phyloP scores from a whole-genome alignment of 1,139 yeast species.

The Spathaspora sp. region DNA sequence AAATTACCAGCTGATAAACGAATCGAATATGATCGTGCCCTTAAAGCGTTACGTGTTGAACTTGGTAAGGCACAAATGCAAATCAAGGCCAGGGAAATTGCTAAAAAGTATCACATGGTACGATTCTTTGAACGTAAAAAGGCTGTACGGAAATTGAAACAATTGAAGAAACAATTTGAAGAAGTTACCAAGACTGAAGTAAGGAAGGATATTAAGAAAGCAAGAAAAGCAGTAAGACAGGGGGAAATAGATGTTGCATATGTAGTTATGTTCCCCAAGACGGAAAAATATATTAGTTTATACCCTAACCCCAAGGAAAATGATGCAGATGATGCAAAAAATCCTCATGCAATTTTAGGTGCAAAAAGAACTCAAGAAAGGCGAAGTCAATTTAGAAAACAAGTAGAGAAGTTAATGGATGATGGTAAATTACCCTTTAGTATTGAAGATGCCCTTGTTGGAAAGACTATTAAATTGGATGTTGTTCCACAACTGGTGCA shows the following conservation, averaged over 20 bases:
- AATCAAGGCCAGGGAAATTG: constrained; percentile 54
- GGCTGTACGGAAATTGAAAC: constrained; percentile 73
- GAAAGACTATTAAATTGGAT: constrained; percentile 36
- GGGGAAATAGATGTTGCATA: constrained; percentile 76
- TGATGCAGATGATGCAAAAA: constrained; percentile 23
- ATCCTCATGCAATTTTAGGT: constrained; percentile 47
- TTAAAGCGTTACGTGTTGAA: constrained; percentile 70
- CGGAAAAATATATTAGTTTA: constrained; percentile 77
- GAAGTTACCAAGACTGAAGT: constrained; percentile 40
- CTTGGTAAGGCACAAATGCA: constrained; percentile 53
- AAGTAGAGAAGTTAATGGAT: constrained; percentile 50
- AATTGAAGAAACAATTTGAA: constrained; percentile 51
- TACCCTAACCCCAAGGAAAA: constrained; percentile 50
- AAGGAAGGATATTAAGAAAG: constrained; percentile 53
- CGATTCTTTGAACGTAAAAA: constrained; percentile 89
- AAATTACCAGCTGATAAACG: constrained; percentile 73
- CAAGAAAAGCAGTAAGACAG: constrained; percentile 52
- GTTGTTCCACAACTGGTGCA: constrained; percentile 7
- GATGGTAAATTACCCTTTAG: constrained; percentile 55
- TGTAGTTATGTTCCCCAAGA: constrained; percentile 73
- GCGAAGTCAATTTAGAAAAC: constrained; percentile 50
- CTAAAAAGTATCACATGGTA: constrained; percentile 91
- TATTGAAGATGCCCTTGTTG: constrained; percentile 55
- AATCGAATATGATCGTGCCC: constrained; percentile 82
- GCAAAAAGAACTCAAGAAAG: constrained; percentile 47